These are phyloP conservation scores for Prunus salicina DNA, from an alignment of 306 rosid genomes.

Conservation along the genomic window DNA sequence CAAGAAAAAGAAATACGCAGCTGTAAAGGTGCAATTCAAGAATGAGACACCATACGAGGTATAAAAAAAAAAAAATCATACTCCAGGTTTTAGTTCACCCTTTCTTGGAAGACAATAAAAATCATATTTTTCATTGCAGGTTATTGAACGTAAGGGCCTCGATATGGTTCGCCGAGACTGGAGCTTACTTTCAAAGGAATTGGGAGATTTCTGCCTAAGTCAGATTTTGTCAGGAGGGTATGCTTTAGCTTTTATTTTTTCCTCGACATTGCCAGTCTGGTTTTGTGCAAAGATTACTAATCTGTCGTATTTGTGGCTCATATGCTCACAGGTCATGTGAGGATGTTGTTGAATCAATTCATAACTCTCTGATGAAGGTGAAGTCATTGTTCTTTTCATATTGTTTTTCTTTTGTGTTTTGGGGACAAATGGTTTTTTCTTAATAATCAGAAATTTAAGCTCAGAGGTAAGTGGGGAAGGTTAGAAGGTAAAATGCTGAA, in stretches of 20 bases:
- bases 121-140: slow-evolving; percentile 43
- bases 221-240: slow-evolving; percentile 98
- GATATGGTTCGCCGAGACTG: slow-evolving; percentile 99
- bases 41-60: slow-evolving; percentile 82
- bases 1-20: slow-evolving; percentile 96
- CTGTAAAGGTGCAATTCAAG: slow-evolving; percentile 75
- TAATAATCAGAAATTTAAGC: not conserved
- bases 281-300: slow-evolving; percentile 15
- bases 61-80: slow-evolving; percentile 11
- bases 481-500: not conserved
- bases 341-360: slow-evolving; percentile 93
- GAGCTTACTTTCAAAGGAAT: slow-evolving; percentile 90
- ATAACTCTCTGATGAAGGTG: slow-evolving; percentile 79
- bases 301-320: slow-evolving; percentile 10
- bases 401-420: not conserved
- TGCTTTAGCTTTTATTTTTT: slow-evolving; percentile 10
- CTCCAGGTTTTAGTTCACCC: slow-evolving; percentile 1
- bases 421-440: not conserved
- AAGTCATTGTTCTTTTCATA: slow-evolving; percentile 25
- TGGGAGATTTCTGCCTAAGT: slow-evolving; percentile 87
- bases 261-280: not conserved
- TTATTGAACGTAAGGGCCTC: slow-evolving; percentile 96
- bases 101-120: slow-evolving; percentile 21
- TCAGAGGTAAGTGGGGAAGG: not conserved
- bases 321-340: slow-evolving; percentile 70